Conservation (phyloP, 108 stramenopile species). For the Fragilariopsis cylindrus region DNA sequence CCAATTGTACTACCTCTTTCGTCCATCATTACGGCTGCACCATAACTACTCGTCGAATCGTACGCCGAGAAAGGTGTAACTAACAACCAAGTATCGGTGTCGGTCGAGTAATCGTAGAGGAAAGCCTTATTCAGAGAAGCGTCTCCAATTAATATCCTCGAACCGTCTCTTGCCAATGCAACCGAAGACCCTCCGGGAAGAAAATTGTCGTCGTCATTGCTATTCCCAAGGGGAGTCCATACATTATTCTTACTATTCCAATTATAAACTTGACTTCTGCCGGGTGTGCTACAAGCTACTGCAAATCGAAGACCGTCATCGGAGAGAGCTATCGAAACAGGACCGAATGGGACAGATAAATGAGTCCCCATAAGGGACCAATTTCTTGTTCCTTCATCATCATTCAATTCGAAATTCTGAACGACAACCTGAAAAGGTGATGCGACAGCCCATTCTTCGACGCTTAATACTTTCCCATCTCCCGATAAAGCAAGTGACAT, state of each 20-base stretch:
- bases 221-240: too few species aligned
- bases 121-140: neutral
- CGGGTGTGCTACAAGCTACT: neutral
- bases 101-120: slow-evolving; percentile 8
- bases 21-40: slow-evolving; percentile 6
- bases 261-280: neutral
- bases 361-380: neutral
- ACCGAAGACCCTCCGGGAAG: slow-evolving; percentile 19
- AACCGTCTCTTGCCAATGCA: slow-evolving; percentile 7
- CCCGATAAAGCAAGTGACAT: slow-evolving; percentile 11
- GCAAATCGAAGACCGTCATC: slow-evolving; percentile 10
- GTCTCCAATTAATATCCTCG: slow-evolving; percentile 11
- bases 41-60: slow-evolving; percentile 11
- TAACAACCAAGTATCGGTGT: neutral
- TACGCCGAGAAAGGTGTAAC: neutral
- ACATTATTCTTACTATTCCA: slow-evolving; percentile 8
- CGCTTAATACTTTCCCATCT: neutral
- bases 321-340: slow-evolving; percentile 4
- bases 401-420: slow-evolving; percentile 3
- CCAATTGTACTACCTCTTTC: slow-evolving; percentile 15
- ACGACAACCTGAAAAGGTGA: neutral
- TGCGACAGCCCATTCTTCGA: slow-evolving; percentile 12
- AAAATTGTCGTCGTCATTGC: neutral
- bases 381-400: neutral
- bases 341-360: slow-evolving; percentile 7